Conservation (phyloP, 2,329 filamentous ascomycete genomes). For the Endoconidiophora laricicola region DNA sequence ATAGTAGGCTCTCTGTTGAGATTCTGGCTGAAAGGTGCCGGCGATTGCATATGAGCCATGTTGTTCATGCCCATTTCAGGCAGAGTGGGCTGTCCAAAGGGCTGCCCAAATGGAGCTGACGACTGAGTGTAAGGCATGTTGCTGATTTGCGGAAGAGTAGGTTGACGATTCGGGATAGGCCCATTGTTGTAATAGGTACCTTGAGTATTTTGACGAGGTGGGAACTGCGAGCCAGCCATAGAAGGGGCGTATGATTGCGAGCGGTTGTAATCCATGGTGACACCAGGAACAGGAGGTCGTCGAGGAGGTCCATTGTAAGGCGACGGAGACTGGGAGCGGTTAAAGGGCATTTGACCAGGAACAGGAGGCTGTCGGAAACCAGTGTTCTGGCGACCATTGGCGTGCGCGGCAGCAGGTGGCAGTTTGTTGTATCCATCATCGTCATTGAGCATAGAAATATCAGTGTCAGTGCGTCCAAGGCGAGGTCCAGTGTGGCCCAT, state of each 20-base stretch:
- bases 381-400: constrained; percentile 4
- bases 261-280: constrained; percentile 35
- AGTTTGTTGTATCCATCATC: constrained; percentile 3
- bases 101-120: constrained; percentile 4
- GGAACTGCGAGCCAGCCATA: constrained; percentile 17
- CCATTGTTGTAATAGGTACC: constrained; percentile 3
- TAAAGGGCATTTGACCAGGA: not conserved
- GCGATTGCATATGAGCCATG: too few species aligned
- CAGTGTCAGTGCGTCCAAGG: not conserved
- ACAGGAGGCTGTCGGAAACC: not conserved
- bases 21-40: too few species aligned
- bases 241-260: constrained; percentile 23
- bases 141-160: not conserved
- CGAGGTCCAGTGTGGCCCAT: constrained; percentile 10
- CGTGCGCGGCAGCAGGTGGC: constrained; percentile 1
- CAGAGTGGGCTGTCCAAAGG: not conserved
- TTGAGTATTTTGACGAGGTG: constrained; percentile 10
- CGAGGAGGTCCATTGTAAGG: constrained; percentile 7
- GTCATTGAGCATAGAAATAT: not conserved
- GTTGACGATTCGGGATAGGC: constrained; percentile 3
- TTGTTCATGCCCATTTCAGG: too few species aligned
- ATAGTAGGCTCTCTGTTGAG: not conserved
- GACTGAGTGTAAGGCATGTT: constrained; percentile 2
- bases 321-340: constrained; percentile 2
- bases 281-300: constrained; percentile 2